Evolutionary conservation across 257 asterid species (phyloP).

Genomic region (Catharanthus roseus): DNA sequence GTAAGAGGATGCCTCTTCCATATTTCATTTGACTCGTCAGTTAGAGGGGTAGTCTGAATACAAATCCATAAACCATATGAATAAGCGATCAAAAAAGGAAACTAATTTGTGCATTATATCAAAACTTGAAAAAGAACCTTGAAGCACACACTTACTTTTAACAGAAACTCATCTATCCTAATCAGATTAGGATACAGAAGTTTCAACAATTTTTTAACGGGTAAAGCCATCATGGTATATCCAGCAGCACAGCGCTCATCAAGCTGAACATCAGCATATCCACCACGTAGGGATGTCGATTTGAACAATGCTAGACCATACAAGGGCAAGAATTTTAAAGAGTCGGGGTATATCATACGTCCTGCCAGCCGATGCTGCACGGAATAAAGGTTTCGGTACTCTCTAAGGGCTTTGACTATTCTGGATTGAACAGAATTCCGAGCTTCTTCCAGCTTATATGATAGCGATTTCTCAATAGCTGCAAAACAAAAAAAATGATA

Average conservation of each 20-base stretch:
- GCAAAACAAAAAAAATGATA: slow-evolving; percentile 33
- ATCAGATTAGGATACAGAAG: slow-evolving; percentile 71
- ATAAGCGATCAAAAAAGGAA: slow-evolving; percentile 5
- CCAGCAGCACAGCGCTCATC: slow-evolving; percentile 93
- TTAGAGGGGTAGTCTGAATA: slow-evolving; percentile 35
- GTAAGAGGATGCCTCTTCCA: slow-evolving; percentile 69
- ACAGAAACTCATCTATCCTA: slow-evolving; percentile 60
- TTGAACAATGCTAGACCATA: slow-evolving; percentile 71
- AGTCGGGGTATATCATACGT: slow-evolving; percentile 89
- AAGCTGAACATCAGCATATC: slow-evolving; percentile 67
- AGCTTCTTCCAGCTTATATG: slow-evolving; percentile 91
- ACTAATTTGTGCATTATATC: neutral
- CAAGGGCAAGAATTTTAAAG: slow-evolving; percentile 66
- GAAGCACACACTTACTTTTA: slow-evolving; percentile 38
- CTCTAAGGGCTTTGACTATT: slow-evolving; percentile 85
- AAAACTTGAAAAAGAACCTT: neutral
- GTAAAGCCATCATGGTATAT: slow-evolving; percentile 83
- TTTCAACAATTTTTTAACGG: slow-evolving; percentile 61
- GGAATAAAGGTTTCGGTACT: slow-evolving; percentile 86
- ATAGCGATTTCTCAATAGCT: slow-evolving; percentile 86
- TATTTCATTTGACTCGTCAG: slow-evolving; percentile 40
- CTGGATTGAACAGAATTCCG: slow-evolving; percentile 64
- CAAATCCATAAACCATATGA: slow-evolving; percentile 1
- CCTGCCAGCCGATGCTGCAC: slow-evolving; percentile 88
- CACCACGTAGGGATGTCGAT: slow-evolving; percentile 86